Evolutionary conservation across 1,284 basidiomycete genomes (phyloP), one percentile per base, ranked within the genome.

Genomic region (Moesziomyces sp.): DNA sequence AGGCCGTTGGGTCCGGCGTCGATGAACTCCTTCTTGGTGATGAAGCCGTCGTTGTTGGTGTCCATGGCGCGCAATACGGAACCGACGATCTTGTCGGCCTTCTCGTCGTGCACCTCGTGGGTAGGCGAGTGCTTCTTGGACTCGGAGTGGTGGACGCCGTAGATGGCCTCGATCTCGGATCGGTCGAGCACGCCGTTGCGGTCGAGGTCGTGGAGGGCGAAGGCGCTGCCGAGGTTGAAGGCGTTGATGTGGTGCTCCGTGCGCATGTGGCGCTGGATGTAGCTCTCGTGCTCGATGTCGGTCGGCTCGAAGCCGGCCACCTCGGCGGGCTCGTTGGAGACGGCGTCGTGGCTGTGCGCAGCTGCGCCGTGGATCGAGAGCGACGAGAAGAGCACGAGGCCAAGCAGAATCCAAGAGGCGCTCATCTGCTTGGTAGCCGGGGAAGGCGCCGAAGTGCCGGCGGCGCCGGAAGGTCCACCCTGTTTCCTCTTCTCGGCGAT

Each of bases 141-240:
- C 77, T 93, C 93, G 64, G 95, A 89, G 84, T 99, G 97, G 85
- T 98, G 94, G 23, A 99, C 92, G 60, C 96, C 96, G 79, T 86
- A 86, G 64, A 86, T 85, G 42, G 85, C 85, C 61, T 85, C 85
- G 52, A 86, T 81, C 74, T 86, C 85, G 59, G 81, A 68, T 23
- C 81, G 80, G 66, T 86, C 85, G 24, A 85, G 78, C 38, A 86
- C 73, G 34, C 83, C 83, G 58, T 84, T 78, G 43, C 90, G 87
- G 86, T 97, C 90, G 63, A 98, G 87, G 85, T 98, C 95, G 85
- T 98, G 95, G 11, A 98, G 87, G 64, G 91, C 89, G 87, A 93
- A 93, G 46, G 83, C 83, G 51, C 77, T 79, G 34, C 74, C 80
- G 9, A 84, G 66, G 70, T 84, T 83, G 74, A 84, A 84, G 14